Conservation (phyloP, 1,284 basidiomycete genomes). For the Tausonia pullulans region DNA sequence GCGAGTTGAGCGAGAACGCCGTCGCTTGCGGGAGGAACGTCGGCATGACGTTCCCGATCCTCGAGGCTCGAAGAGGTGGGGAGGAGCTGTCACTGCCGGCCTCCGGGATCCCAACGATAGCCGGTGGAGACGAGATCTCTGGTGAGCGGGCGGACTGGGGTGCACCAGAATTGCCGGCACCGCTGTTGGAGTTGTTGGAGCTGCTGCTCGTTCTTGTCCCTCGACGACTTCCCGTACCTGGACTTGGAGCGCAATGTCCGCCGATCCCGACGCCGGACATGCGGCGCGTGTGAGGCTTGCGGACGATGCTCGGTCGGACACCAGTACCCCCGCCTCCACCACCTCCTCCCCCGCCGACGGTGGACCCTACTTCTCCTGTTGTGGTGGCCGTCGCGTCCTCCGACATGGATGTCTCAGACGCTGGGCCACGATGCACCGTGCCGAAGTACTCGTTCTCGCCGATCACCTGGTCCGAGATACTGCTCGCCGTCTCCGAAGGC, state of each 20-base stretch:
- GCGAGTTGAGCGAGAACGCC: no score
- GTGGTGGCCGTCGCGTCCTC: background rate
- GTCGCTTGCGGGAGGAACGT: no score
- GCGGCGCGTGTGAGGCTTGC: background rate
- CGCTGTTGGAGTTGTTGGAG: background rate
- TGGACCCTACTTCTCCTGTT: background rate
- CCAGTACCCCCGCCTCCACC: background rate
- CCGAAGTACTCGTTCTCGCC: background rate
- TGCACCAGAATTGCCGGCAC: background rate
- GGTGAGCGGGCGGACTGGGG: background rate
- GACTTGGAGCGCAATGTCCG: background rate
- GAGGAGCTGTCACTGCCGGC: background rate
- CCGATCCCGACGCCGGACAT: background rate
- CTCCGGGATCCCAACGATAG: background rate
- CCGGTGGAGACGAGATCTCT: background rate
- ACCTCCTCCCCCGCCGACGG: background rate
- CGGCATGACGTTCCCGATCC: no score
- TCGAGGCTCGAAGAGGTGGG: background rate
- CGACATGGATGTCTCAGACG: conserved; percentile 11
- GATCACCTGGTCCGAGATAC: conserved; percentile 10
- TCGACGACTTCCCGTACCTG: background rate
- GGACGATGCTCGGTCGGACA: background rate
- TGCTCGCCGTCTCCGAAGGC: conserved; percentile 12
- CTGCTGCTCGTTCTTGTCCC: background rate
- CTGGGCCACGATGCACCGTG: background rate